Evolutionary conservation across 208 protist genomes (phyloP).

Genomic region (Trypanosoma platydactyli): DNA sequence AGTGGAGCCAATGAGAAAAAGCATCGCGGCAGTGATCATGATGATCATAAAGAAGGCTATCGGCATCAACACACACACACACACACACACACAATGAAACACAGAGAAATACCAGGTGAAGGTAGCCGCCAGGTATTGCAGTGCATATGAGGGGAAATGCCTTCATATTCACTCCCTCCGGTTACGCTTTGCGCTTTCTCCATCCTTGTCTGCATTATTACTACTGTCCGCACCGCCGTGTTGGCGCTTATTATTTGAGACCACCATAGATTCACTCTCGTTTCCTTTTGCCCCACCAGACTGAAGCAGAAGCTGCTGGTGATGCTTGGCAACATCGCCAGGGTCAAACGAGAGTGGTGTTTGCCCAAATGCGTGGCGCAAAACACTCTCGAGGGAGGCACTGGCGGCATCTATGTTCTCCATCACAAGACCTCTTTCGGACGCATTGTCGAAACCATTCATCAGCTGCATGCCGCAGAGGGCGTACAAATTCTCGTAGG

Average conservation of each 20-base stretch:
- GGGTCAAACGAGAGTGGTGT: constrained; percentile 21
- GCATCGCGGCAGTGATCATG: too few relatives aligned
- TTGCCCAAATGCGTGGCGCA: constrained; percentile 16
- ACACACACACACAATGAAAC: constrained; percentile 22
- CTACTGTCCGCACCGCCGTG: not conserved
- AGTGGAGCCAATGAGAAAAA: too few relatives aligned
- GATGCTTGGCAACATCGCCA: constrained; percentile 24
- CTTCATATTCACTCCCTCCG: not conserved
- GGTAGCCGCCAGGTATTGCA: too few relatives aligned
- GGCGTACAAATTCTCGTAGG: constrained; percentile 65
- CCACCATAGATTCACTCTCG: not conserved
- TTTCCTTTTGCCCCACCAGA: not conserved
- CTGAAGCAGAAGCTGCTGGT: constrained; percentile 15
- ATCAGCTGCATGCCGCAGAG: constrained; percentile 74
- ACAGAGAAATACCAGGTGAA: constrained; percentile 17
- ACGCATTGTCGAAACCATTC: constrained; percentile 38
- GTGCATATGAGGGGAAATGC: constrained; percentile 6
- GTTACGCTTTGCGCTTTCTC: not conserved
- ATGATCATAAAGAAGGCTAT: too few relatives aligned
- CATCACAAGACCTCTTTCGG: constrained; percentile 36
- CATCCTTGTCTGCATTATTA: not conserved
- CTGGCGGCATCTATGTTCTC: constrained; percentile 22
- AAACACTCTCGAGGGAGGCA: constrained; percentile 6
- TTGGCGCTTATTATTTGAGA: not conserved
- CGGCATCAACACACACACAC: constrained; percentile 3